A percentile compares a stretch with the other conserved stretches of the same genome.
phyloP scores from a whole-genome alignment of 2,329 filamentous ascomycete genomes.

The Colletotrichum sp. region DNA sequence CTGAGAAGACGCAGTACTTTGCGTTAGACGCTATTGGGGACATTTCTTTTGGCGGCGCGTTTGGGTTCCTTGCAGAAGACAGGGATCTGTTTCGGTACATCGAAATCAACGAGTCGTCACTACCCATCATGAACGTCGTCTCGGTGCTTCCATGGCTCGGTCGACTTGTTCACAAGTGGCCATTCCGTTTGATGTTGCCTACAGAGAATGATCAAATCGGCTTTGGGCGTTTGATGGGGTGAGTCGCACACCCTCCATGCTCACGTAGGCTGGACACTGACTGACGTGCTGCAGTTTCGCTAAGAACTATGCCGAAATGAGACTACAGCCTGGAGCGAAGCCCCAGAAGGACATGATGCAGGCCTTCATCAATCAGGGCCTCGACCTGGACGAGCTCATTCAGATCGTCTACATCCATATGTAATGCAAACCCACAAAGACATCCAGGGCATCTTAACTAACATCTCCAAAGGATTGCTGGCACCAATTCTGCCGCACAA shows the following conservation, averaged over 20 bases:
- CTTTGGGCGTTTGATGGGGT: slow-evolving; percentile 41
- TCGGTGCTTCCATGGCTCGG: slow-evolving; percentile 46
- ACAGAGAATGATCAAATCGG: slow-evolving; percentile 41
- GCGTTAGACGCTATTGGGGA: slow-evolving; percentile 59
- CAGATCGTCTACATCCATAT: slow-evolving; percentile 45
- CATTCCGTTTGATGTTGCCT: slow-evolving; percentile 46
- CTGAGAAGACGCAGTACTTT: slow-evolving; percentile 55
- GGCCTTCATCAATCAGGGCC: slow-evolving; percentile 41
- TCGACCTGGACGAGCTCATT: slow-evolving; percentile 38
- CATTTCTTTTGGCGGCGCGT: slow-evolving; percentile 55
- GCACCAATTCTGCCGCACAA: slow-evolving; percentile 66
- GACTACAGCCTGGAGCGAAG: slow-evolving; percentile 27
- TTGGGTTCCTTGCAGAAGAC: slow-evolving; percentile 56
- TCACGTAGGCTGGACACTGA: neutral
- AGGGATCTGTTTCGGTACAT: slow-evolving; percentile 52
- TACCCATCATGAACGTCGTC: slow-evolving; percentile 48
- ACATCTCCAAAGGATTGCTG: slow-evolving; percentile 52
- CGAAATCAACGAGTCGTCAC: slow-evolving; percentile 43
- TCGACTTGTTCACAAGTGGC: slow-evolving; percentile 42
- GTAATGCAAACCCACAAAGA: slow-evolving; percentile 23
- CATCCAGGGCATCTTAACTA: neutral
- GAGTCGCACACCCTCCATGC: neutral
- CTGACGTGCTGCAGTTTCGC: slow-evolving; percentile 25
- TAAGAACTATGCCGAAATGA: slow-evolving; percentile 28
- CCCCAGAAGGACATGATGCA: slow-evolving; percentile 43